These are phyloP conservation scores for Penicillium verhagenii DNA, from an alignment of 495 filamentous ascomycete species.

Conservation along the genomic window DNA sequence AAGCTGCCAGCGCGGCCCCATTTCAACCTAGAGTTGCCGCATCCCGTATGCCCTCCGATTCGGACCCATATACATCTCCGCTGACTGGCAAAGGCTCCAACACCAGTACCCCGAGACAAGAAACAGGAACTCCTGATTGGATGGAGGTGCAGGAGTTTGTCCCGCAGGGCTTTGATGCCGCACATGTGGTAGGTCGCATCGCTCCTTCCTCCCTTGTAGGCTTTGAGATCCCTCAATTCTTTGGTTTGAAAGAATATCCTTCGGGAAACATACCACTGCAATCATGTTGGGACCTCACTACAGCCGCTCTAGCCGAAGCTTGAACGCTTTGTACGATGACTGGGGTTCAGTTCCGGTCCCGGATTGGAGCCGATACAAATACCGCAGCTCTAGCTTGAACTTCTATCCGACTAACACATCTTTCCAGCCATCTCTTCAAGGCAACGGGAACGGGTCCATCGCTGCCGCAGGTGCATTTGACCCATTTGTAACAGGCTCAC, in stretches of 20 bases:
- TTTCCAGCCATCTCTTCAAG: slow-evolving; percentile 38
- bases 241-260: not conserved
- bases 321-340: slow-evolving; percentile 25
- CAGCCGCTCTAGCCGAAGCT: slow-evolving; percentile 9
- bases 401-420: slow-evolving; percentile 22
- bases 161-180: slow-evolving; percentile 69
- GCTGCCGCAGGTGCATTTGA: slow-evolving; percentile 47
- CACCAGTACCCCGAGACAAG: slow-evolving; percentile 48
- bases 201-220: slow-evolving; percentile 7
- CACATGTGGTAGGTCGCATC: slow-evolving; percentile 56
- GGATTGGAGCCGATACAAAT: not conserved
- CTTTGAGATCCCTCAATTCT: not conserved
- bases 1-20: slow-evolving; percentile 83
- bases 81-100: slow-evolving; percentile 44
- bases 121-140: slow-evolving; percentile 53
- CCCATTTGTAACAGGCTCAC: slow-evolving; percentile 58
- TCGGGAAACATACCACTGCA: not conserved
- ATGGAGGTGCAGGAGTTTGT: slow-evolving; percentile 75
- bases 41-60: slow-evolving; percentile 38
- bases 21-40: slow-evolving; percentile 69
- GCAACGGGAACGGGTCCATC: slow-evolving; percentile 39
- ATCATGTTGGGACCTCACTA: slow-evolving; percentile 10
- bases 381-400: slow-evolving; percentile 8
- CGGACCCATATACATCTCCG: slow-evolving; percentile 1
- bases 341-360: slow-evolving; percentile 3